Evolutionary conservation across 257 asterid genomes (phyloP).

Genomic region (Primulina huaijiensis): DNA sequence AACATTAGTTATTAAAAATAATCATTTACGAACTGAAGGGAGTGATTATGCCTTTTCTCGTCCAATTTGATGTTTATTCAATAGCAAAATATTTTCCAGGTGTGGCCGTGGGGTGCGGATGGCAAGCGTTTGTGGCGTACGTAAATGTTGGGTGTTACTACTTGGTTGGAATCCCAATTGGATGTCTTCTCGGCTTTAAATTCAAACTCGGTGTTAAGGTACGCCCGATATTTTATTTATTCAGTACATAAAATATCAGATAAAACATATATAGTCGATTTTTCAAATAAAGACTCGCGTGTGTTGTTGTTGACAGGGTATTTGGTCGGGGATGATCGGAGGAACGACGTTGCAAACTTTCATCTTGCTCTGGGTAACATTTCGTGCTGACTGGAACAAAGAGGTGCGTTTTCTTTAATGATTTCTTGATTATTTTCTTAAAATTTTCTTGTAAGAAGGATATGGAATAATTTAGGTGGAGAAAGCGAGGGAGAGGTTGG

Average conservation of each 20-base stretch:
- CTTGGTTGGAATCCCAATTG: constrained; percentile 54
- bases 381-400: constrained; percentile 65
- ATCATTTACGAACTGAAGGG: no score
- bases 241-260: no score
- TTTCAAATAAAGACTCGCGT: no score
- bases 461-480: constrained; percentile 47
- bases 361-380: constrained; percentile 71
- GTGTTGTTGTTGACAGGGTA: constrained; percentile 41
- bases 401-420: constrained; percentile 42
- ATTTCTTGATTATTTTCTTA: neutral
- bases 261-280: neutral
- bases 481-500: constrained; percentile 56
- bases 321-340: constrained; percentile 89
- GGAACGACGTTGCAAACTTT: constrained; percentile 84
- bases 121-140: constrained; percentile 67
- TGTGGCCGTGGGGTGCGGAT: constrained; percentile 71
- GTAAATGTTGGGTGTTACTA: constrained; percentile 59
- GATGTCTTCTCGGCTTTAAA: constrained; percentile 53
- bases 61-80: no score
- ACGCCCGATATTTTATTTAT: no score
- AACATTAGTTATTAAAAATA: no score
- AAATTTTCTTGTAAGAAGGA: neutral
- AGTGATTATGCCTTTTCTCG: no score
- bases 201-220: constrained; percentile 58
- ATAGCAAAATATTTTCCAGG: constrained; percentile 26